These are phyloP conservation scores for Trypanosomatidae sp. DNA, from an alignment of 208 protist species.

Conservation along the genomic window DNA sequence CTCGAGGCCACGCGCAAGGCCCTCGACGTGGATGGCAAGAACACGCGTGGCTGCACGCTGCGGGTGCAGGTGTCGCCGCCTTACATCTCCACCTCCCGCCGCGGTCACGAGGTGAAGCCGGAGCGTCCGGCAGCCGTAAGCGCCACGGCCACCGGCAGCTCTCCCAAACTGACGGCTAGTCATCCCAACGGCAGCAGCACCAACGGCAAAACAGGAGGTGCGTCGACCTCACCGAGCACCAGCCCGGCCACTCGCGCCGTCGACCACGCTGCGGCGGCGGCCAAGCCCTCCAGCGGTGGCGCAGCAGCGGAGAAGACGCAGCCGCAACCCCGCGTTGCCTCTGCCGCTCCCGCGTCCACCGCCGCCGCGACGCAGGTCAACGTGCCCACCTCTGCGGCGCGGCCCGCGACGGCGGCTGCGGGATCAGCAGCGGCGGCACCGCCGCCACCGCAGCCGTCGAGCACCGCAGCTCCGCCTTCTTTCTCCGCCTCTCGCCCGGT, in stretches of 20 bases:
- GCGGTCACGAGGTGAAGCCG: conserved; percentile 44
- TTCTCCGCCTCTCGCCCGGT: not conserved
- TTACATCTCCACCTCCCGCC: conserved; percentile 59
- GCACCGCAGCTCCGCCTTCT: no score
- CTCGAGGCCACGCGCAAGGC: conserved; percentile 45
- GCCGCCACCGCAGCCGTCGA: no score
- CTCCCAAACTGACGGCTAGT: no score
- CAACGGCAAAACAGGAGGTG: no score
- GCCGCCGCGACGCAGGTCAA: not conserved
- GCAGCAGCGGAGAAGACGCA: no score
- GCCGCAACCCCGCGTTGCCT: no score
- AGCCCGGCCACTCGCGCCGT: not conserved
- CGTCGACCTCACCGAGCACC: not conserved
- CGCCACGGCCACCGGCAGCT: no score
- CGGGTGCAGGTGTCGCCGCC: conserved; percentile 85
- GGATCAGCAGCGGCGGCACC: no score
- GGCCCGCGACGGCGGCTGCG: no score
- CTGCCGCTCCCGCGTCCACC: not conserved
- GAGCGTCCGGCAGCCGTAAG: no score
- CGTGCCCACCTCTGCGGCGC: not conserved
- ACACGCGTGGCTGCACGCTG: conserved; percentile 72
- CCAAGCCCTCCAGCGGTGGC: not conserved
- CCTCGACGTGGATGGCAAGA: conserved; percentile 77
- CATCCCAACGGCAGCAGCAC: no score
- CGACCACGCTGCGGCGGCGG: not conserved